These are phyloP conservation scores for Isatis tinctoria DNA, from an alignment of 345 rosid genomes.

Conservation along the genomic window DNA sequence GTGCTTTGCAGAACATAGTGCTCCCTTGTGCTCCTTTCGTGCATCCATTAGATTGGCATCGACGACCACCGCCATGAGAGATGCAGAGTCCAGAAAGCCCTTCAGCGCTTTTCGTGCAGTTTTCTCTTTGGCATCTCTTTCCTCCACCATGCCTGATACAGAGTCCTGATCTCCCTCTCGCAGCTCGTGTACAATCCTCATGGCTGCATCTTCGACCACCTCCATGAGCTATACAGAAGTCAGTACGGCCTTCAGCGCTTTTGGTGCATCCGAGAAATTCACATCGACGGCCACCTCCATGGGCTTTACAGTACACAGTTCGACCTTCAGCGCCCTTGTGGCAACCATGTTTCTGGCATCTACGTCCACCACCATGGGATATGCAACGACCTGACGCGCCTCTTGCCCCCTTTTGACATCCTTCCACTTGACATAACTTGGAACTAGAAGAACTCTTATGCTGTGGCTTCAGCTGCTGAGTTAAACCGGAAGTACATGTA, in stretches of 20 bases:
- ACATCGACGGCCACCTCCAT: conserved; percentile 97
- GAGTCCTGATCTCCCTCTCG: conserved; percentile 91
- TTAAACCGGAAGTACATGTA: conserved; percentile 76
- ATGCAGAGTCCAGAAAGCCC: conserved; percentile 96
- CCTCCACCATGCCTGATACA: conserved; percentile 99
- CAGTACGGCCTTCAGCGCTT: conserved; percentile 98
- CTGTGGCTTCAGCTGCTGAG: conserved; percentile 54
- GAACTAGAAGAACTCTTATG: conserved; percentile 50
- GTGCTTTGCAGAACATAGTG: conserved; percentile 97
- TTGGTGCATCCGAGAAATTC: conserved; percentile 96
- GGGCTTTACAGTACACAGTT: conserved; percentile 95
- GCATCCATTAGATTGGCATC: conserved; percentile 80
- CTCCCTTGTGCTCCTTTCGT: conserved; percentile 98
- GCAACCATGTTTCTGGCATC: conserved; percentile 89
- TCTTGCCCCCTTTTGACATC: conserved; percentile 98
- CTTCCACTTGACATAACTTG: conserved; percentile 83
- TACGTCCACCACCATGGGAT: conserved; percentile 96
- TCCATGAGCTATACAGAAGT: conserved; percentile 93
- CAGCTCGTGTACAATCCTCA: conserved; percentile 85
- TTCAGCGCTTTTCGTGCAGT: conserved; percentile 92
- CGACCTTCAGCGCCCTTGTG: conserved; percentile 98
- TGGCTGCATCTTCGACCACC: conserved; percentile 92
- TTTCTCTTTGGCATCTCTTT: conserved; percentile 85
- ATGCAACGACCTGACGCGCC: conserved; percentile 97
- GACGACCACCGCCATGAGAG: conserved; percentile 95